Evolutionary conservation across 106 monocot genomes (phyloP).

Genomic region (Allium cepa): DNA sequence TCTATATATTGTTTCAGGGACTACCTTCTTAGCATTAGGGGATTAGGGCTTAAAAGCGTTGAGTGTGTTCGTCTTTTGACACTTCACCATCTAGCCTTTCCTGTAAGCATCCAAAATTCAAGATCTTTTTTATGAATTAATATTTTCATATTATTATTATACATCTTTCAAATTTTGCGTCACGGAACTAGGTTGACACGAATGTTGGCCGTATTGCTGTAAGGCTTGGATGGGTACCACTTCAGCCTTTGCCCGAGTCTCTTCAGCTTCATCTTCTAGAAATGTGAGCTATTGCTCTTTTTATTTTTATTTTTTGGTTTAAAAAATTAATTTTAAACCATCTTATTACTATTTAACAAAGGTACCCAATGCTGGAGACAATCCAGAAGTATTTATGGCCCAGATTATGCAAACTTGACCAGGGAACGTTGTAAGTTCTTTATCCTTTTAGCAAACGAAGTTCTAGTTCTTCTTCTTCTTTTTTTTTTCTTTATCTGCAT

Average conservation of each 20-base stretch:
- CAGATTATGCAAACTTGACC: slow-evolving; percentile 46
- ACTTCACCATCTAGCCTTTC: slow-evolving; percentile 94
- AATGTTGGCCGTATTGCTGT: slow-evolving; percentile 97
- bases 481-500: not conserved
- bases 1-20: slow-evolving; percentile 38
- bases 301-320: not conserved
- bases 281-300: slow-evolving; percentile 34
- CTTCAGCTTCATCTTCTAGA: slow-evolving; percentile 94
- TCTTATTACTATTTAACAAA: slow-evolving; percentile 14
- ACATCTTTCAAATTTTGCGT: not conserved
- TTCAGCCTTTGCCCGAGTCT: slow-evolving; percentile 96
- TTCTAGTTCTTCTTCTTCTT: not conserved
- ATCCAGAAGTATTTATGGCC: slow-evolving; percentile 30
- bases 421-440: slow-evolving; percentile 43
- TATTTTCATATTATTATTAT: not conserved
- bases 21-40: slow-evolving; percentile 82
- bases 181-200: slow-evolving; percentile 66
- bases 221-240: slow-evolving; percentile 97
- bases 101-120: slow-evolving; percentile 37
- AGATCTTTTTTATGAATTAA: not conserved
- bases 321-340: not conserved
- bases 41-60: slow-evolving; percentile 93
- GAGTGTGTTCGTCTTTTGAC: slow-evolving; percentile 97
- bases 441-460: not conserved
- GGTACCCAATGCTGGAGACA: slow-evolving; percentile 92